Percentiles rank a stretch among this genome's conserved stretches.
Conservation (phyloP, 2,329 filamentous ascomycete genomes). For the Penicillium sp. region DNA sequence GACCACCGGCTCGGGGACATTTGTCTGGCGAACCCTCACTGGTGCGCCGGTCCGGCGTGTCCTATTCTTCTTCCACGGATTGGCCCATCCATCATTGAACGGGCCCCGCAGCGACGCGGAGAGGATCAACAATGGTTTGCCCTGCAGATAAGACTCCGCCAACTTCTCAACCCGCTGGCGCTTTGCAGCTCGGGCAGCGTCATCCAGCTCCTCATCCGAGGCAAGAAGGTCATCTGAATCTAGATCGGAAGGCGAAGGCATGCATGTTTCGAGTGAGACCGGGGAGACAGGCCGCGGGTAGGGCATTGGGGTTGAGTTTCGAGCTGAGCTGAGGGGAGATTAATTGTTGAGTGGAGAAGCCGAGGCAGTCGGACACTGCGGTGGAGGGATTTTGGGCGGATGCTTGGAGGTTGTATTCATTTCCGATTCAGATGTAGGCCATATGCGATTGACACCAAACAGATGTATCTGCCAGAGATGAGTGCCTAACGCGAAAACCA, state of each 20-base stretch:
- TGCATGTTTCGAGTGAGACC: slow-evolving; percentile 38
- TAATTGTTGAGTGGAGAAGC: slow-evolving; percentile 7
- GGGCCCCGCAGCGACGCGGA: slow-evolving; percentile 48
- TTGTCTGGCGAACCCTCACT: background rate
- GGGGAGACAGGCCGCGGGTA: slow-evolving; percentile 34
- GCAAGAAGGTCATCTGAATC: slow-evolving; percentile 32
- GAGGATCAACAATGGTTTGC: slow-evolving; percentile 46
- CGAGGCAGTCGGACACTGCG: slow-evolving; percentile 26
- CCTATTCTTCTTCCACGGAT: slow-evolving; percentile 46
- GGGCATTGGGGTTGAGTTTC: slow-evolving; percentile 32
- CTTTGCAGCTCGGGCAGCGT: slow-evolving; percentile 36
- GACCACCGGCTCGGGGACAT: slow-evolving; percentile 22
- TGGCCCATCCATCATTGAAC: slow-evolving; percentile 46
- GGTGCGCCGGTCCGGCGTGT: background rate
- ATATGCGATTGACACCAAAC: background rate
- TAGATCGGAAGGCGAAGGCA: slow-evolving; percentile 25
- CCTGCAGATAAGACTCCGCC: slow-evolving; percentile 44
- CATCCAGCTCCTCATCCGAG: slow-evolving; percentile 44
- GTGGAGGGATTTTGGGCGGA: slow-evolving; percentile 13
- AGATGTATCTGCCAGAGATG: background rate
- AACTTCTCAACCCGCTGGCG: slow-evolving; percentile 45
- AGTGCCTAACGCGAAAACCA: slow-evolving; percentile 10
- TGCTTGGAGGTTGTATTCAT: slow-evolving; percentile 13
- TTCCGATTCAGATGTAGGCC: background rate
- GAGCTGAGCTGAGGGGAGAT: background rate